Evolutionary conservation across 2,329 filamentous ascomycete species (phyloP), one percentile per base, ranked within the genome.

Genomic region (Microascus cirrosus): DNA sequence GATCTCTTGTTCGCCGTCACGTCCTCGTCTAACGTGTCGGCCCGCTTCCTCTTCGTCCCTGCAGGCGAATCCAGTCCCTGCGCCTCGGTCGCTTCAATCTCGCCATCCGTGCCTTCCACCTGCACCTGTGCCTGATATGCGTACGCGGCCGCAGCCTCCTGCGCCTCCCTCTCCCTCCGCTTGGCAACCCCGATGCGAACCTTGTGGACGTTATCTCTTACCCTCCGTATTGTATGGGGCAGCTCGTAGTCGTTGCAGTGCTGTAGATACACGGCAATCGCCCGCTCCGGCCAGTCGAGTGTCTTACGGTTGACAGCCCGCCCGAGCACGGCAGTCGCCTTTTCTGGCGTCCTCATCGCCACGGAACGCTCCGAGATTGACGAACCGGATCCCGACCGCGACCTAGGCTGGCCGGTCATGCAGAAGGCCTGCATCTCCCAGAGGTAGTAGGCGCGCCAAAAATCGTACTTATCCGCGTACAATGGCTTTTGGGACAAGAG

Each of bases 201-300:
- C 66, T 87, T 86, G 62, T 90, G 83, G 10, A 89, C 84, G 60
- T 85, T 82, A 61, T 95, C 84, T 18, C 89, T 77, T 5, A 89
- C 90, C 62, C 79, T 78, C 58, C 91, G 86, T 8, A 96, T 77
- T 54, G 85, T 85, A 28, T 87, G 79, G 1, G 89, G 85, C 58
- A 85, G 83, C 70, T 96, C 93, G 65, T 96, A 92, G 65, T 95
- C 90, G 69, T 95, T 91, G 68, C 92, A 96, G 68, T 93, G 89
- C 60, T 85, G 82, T 53, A 86, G 71, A 64, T 89, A 92, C 53
- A 90, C 78, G 58, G 90, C 85, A 63, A 92, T 74, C 35, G 92
- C 75, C 64, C 84, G 85, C 66, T 92, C 89, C 0, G 89, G 89
- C 80, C 85, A 89, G 67, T 94, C 88, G 20, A 94, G 71, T 2